phyloP scores from a whole-genome alignment of 1,284 basidiomycete genomes.

The Cerioporus squamosus region DNA sequence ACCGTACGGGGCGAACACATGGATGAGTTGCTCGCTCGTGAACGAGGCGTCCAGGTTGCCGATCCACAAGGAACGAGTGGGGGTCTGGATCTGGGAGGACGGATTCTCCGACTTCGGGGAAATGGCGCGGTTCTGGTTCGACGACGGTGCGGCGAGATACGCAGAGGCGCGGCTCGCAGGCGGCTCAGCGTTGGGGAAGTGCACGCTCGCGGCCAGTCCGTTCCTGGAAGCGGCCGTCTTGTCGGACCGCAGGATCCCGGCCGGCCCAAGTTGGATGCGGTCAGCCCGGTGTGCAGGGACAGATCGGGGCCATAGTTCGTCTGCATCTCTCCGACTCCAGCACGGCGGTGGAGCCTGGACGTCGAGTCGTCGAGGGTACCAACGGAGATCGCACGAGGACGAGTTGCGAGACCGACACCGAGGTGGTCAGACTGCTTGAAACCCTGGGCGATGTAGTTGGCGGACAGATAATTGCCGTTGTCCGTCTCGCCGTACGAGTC shows the following conservation, averaged over 20 bases:
- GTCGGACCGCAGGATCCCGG: constrained; percentile 62
- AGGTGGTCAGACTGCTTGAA: constrained; percentile 77
- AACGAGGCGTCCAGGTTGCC: constrained; percentile 94
- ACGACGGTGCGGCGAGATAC: constrained; percentile 65
- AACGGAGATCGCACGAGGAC: constrained; percentile 91
- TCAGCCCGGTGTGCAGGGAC: constrained; percentile 43
- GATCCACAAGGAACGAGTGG: constrained; percentile 96
- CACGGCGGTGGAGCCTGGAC: constrained; percentile 65
- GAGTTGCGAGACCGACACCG: constrained; percentile 47
- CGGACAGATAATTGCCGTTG: constrained; percentile 51
- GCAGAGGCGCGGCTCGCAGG: constrained; percentile 61
- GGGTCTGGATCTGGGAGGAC: constrained; percentile 81
- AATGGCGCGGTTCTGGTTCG: constrained; percentile 66
- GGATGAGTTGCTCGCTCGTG: constrained; percentile 92
- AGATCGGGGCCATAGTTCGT: constrained; percentile 62
- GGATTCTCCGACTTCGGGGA: constrained; percentile 78
- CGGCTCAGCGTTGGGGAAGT: constrained; percentile 68
- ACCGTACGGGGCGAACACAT: constrained; percentile 95
- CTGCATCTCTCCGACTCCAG: constrained; percentile 59
- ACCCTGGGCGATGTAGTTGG: constrained; percentile 68
- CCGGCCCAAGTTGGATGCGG: constrained; percentile 45
- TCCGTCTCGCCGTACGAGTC: constrained; percentile 59
- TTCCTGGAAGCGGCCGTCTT: constrained; percentile 51
- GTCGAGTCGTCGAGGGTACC: constrained; percentile 82
- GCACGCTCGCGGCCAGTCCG: constrained; percentile 61